Evolutionary conservation across 2,329 filamentous ascomycete species (phyloP), one percentile per base, ranked within the genome.

Genomic region (Neophaeococcomyces mojaviensis): DNA sequence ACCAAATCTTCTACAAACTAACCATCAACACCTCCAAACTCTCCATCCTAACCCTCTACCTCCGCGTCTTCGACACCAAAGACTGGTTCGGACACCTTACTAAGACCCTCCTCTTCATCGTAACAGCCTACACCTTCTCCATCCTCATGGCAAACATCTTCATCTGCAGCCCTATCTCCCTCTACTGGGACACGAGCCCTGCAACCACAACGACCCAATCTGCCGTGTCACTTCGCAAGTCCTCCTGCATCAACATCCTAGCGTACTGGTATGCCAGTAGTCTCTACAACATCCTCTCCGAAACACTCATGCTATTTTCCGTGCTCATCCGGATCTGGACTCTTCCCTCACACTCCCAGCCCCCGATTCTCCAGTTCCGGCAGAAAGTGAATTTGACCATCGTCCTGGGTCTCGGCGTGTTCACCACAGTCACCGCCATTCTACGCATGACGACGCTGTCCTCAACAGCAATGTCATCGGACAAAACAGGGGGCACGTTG

Each of bases 1-100:
- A 71, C 2, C 73, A 77, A 52, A 68, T 73, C 42, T 70, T 73
- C 48, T 78, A 78, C 60, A 77, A 77, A 53, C 59, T 74, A 50
- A 71, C 70, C 34, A 71, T 77, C 48, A 74, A 73, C 55, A 59
- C 75, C 26, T 75, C 71, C 2, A 78, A 78, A 52, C 59, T 68
- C 1, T 76, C 74, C 2, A 73, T 77, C 42, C 58, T 77, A 5
- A 60, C 75, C 2, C 65, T 78, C 15, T 79, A 77, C 53, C 70
- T 74, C 18, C 71, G 73, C 20, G 74, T 77, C 38, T 78, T 78
- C 48, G 61, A 71, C 18, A 64, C 71, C 38, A 61, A 47, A 20
- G 33, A 49, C 37, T 68, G 64, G 59, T 77, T 77, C 52, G 65
- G 68, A 7, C 61, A 64, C 2, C 58, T 65, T 30, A 73, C 68